These are phyloP conservation scores for Pichia californica DNA, from an alignment of 805 yeast genomes.

Conservation along the genomic window DNA sequence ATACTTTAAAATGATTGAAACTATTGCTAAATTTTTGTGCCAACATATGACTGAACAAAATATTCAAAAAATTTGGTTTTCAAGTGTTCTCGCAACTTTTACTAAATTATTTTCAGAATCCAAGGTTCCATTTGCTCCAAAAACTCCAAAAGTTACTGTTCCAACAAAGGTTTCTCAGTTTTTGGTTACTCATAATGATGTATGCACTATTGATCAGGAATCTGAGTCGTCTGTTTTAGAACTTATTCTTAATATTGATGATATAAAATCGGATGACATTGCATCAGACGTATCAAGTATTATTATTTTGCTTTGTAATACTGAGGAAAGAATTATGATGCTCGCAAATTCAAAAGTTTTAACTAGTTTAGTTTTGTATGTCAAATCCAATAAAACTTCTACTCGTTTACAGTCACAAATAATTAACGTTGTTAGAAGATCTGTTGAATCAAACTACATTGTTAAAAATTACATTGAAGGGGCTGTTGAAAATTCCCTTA, in stretches of 20 bases:
- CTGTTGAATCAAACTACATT: constrained; percentile 55
- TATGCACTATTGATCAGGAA: constrained; percentile 19
- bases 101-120: constrained; percentile 49
- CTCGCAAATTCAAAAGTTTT: constrained; percentile 45
- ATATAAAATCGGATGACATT: constrained; percentile 36
- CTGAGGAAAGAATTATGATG: constrained; percentile 32
- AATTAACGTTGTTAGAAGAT: constrained; percentile 54
- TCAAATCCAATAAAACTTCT: constrained; percentile 32
- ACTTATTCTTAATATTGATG: constrained; percentile 34
- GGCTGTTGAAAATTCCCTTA: constrained; percentile 43
- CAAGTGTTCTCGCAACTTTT: constrained; percentile 47
- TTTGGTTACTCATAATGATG: constrained; percentile 12
- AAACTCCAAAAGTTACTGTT: constrained; percentile 26
- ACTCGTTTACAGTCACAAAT: constrained; percentile 40
- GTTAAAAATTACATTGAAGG: constrained; percentile 42
- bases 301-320: constrained; percentile 20
- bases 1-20: constrained; percentile 29
- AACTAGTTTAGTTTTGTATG: constrained; percentile 38
- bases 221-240: constrained; percentile 35
- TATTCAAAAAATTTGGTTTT: constrained; percentile 49
- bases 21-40: constrained; percentile 33
- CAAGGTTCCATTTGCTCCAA: constrained; percentile 47
- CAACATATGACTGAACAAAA: constrained; percentile 32
- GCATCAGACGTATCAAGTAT: background rate
- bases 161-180: constrained; percentile 11